Evolutionary conservation across 495 filamentous ascomycete species (phyloP), one percentile per base, ranked within the genome.

Genomic region (Physcia stellaris): DNA sequence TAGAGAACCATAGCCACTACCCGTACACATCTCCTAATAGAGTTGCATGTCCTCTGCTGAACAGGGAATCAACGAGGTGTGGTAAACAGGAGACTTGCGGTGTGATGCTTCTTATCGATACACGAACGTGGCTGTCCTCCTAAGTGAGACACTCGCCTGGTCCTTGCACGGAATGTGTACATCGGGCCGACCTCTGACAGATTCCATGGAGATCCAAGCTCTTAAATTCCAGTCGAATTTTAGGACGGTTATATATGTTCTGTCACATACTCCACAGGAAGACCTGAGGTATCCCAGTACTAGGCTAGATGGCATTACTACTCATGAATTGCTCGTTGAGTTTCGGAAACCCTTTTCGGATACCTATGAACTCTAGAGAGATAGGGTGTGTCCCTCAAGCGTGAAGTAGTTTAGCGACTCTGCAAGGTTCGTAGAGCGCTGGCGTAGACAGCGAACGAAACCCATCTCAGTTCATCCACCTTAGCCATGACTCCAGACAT

Each of bases 401-500:
- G 51, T 12, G 52, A 50, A 12, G 28, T 43, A 53, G 15, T 40
- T 41, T 3, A 45, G 13, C 2, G 31, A 29, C 24, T 12, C 30
- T 4, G 51, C 46, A 4, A 54, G 23, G 12, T 11, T 18, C 4
- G 17, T 18, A 29, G 47, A 54, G 9, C 50, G 46, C 4, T 34
- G 29, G 26, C 52, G 50, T 0, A 53, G 32, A 24, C 51, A 54
- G 13, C 10, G 10, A 33, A 50, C 50, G 9, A 54, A 28, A 9
- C 41, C 46, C 15, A 16, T 29, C 15, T 52, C 42, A 9, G 49
- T 46, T 16, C 49, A 28, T 16, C 49, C 47, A 2, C 47, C 47
- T 53, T 52, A 35, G 21, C 51, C 45, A 45, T 55, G 53, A 15
- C 44, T 49, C 52, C 51, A 55, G 2, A 54, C 52, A 40, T 55